A percentile compares a stretch with the other conserved stretches of the same genome.
phyloP scores from a whole-genome alignment of 164 flowering plant species.

The Vitis vinifera region ASM3070453v1 NC_081806.1:2021501-2022000 shows the following conservation, averaged over 20 bases:
- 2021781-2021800: constrained; percentile 11
- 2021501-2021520: too few species aligned
- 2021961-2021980: constrained; percentile 65
- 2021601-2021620: too few species aligned
- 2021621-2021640: too few species aligned
- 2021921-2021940: constrained; percentile 69
- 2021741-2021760: not conserved
- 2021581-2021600: too few species aligned
- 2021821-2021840: constrained; percentile 30
- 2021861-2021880: constrained; percentile 40
- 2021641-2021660: too few species aligned
- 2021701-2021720: constrained; percentile 10
- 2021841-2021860: constrained; percentile 68
- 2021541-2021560: too few species aligned
- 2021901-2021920: constrained; percentile 68
- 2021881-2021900: constrained; percentile 36
- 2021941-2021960: constrained; percentile 88
- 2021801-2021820: not conserved
- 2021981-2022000: constrained; percentile 74
- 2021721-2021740: not conserved
- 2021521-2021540: too few species aligned
- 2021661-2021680: not conserved
- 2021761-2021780: too few species aligned
- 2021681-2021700: constrained; percentile 8
- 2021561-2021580: too few species aligned